These are phyloP conservation scores for Akanthomyces uredinophilus DNA, from an alignment of 2,329 filamentous ascomycete species.

Conservation along the genomic window DNA sequence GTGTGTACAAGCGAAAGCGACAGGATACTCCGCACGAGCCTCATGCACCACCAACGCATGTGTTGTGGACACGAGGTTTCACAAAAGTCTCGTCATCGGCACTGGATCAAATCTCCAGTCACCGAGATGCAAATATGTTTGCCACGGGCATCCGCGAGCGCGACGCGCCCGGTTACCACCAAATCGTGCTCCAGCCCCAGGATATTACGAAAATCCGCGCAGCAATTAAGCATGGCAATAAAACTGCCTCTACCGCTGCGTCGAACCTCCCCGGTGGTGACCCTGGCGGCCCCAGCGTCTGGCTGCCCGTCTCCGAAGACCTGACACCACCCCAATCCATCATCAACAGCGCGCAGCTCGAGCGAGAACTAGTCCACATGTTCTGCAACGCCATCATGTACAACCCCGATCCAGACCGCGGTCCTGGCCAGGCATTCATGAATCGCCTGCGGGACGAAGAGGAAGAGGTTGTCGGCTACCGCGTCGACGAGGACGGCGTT, in stretches of 20 bases:
- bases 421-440: conserved; percentile 60
- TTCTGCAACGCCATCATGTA: conserved; percentile 99
- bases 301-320: conserved; percentile 67
- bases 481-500: conserved; percentile 75
- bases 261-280: conserved; percentile 56
- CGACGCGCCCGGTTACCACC: conserved; percentile 70
- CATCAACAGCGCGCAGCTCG: conserved; percentile 87
- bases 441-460: conserved; percentile 39
- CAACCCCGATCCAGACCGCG: conserved; percentile 74
- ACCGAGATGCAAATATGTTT: conserved; percentile 76
- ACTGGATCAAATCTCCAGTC: conserved; percentile 70
- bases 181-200: conserved; percentile 68
- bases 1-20: conserved; percentile 52
- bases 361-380: conserved; percentile 92
- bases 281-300: conserved; percentile 50
- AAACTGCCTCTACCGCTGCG: conserved; percentile 57
- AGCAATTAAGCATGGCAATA: conserved; percentile 68
- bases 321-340: conserved; percentile 82
- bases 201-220: conserved; percentile 74
- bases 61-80: conserved; percentile 71
- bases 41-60: conserved; percentile 57
- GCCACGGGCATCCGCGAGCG: conserved; percentile 68
- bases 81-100: conserved; percentile 67
- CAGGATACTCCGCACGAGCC: conserved; percentile 44
- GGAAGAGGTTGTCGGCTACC: conserved; percentile 51